Evolutionary conservation across 2,329 filamentous ascomycete genomes (phyloP), one percentile per base, ranked within the genome.

Genomic region (Sporothrix protearum): DNA sequence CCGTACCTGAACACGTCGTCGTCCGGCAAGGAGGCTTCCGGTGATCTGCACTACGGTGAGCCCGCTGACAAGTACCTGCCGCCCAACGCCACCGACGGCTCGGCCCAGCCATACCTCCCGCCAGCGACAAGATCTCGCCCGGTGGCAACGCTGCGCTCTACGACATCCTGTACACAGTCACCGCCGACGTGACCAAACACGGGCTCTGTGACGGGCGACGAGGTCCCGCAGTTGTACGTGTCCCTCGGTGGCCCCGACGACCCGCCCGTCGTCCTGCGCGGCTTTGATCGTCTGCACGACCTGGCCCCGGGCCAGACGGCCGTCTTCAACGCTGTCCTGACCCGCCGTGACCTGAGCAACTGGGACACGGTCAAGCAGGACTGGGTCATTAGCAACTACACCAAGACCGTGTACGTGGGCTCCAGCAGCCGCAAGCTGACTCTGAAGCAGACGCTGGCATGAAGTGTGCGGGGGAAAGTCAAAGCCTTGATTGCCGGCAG

Each of bases 321-420:
- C 3, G 87, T 85, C 1, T 96, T 96, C 83, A 84, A 80, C 0
- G 89, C 88, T 0, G 86, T 89, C 19, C 81, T 97, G 71, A 94
- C 89, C 6, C 87, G 94, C 51, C 89, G 93, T 71, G 95, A 97
- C 78, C 76, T 97, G 71, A 93, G 91, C 79, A 96, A 94, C 82
- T 97, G 95, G 94, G 92, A 97, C 76, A 83, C 87, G 0, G 84
- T 78, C 1, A 79, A 82, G n/a, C 94, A 97, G 84, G 90, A 97
- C 83, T 98, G 95, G 94, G 87, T 93, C 61, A 76, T 88, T n/a
- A 84, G 81, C 9, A 76, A 81, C 22, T 77, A 80, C 63, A 77
- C 82, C 71, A 89, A 89, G 83, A 87, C 79, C 70, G 83, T 87
- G 14, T 86, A 79, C 73, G 85, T 89, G 8, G 87, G 87, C 2